phyloP scores from a whole-genome alignment of 257 asterid species.

The Oldenlandia corymbosa region DNA sequence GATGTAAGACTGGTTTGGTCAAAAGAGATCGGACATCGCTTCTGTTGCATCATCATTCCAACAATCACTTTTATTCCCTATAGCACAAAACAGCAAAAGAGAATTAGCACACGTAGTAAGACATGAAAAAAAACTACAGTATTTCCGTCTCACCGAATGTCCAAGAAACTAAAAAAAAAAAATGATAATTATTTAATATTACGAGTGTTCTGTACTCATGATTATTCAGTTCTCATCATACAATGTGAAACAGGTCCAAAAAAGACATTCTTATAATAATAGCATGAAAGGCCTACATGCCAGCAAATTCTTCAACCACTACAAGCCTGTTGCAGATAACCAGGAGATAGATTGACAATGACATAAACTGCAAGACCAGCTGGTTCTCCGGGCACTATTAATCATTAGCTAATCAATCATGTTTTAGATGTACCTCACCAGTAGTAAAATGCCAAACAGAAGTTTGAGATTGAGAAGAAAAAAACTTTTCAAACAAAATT shows the following conservation, averaged over 20 bases:
- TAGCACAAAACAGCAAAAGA: slow-evolving; percentile 11
- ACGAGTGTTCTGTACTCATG: background rate
- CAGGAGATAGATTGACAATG: slow-evolving; percentile 7
- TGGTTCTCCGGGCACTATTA: background rate
- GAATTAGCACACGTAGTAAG: background rate
- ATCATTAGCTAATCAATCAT: background rate
- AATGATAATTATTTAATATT: too few relatives aligned
- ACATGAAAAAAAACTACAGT: too few relatives aligned
- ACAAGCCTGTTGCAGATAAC: slow-evolving; percentile 6
- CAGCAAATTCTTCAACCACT: slow-evolving; percentile 7
- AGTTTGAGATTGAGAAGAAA: background rate
- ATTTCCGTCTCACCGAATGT: too few relatives aligned
- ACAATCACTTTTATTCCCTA: slow-evolving; percentile 19
- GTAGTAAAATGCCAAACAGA: background rate
- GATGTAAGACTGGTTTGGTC: slow-evolving; percentile 51
- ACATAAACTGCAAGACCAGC: background rate
- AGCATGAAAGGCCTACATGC: background rate
- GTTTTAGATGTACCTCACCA: background rate
- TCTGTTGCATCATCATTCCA: slow-evolving; percentile 78
- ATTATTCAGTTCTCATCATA: background rate
- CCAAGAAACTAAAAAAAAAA: background rate
- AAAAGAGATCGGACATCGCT: slow-evolving; percentile 49
- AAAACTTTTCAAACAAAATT: background rate
- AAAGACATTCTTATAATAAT: background rate
- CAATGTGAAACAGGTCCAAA: slow-evolving; percentile 1